A percentile compares a stretch with the other conserved stretches of the same genome.
phyloP scores from a whole-genome alignment of 2,329 filamentous ascomycete genomes.

The Neofusicoccum laricinum region DNA sequence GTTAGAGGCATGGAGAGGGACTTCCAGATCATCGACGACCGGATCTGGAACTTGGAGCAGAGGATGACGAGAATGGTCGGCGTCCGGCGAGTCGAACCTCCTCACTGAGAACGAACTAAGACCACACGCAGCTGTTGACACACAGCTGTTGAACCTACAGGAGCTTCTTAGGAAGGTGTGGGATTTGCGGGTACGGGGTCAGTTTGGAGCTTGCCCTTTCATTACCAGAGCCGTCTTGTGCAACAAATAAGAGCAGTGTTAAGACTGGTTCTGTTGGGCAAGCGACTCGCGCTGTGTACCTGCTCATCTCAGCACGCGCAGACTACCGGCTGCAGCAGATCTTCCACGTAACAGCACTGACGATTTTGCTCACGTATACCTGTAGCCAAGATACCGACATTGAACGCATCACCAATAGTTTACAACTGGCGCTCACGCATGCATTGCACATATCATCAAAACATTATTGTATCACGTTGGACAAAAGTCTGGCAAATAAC shows the following conservation, averaged over 20 bases:
- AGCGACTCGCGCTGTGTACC: background rate
- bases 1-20: constrained; percentile 15
- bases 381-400: background rate
- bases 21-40: constrained; percentile 13
- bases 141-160: background rate
- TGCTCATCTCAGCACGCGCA: background rate
- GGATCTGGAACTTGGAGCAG: constrained; percentile 13
- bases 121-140: background rate
- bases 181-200: background rate
- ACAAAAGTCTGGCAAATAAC: background rate
- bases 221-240: background rate
- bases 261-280: background rate
- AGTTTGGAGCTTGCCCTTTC: background rate
- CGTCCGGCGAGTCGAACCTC: constrained; percentile 8
- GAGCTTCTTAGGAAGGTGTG: background rate
- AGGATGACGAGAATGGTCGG: constrained; percentile 15
- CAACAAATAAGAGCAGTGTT: background rate
- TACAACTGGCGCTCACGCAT: background rate
- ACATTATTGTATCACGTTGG: background rate
- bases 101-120: background rate
- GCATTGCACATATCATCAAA: background rate
- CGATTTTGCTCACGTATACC: background rate
- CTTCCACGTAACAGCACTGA: background rate
- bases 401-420: background rate
- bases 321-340: background rate